These are phyloP conservation scores for Moniliophthora roreri DNA, from an alignment of 1,284 basidiomycete genomes.

Conservation along the genomic window DNA sequence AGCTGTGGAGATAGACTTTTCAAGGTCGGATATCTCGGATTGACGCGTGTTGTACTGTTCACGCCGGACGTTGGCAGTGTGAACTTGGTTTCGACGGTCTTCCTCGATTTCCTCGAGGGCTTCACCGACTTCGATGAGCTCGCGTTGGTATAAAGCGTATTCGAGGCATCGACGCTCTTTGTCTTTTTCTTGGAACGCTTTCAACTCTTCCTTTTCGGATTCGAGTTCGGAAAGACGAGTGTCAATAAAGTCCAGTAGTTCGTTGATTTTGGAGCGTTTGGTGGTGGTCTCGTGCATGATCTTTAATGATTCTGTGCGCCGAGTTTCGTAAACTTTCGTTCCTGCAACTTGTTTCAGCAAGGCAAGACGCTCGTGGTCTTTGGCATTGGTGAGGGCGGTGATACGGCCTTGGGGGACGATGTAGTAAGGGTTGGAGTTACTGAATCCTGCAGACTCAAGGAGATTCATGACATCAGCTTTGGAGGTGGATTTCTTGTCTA, in stretches of 20 bases:
- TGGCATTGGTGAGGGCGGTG: constrained; percentile 95
- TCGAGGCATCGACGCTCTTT: constrained; percentile 94
- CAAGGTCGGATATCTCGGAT: constrained; percentile 78
- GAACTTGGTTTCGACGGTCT: constrained; percentile 80
- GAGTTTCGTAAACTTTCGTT: constrained; percentile 97
- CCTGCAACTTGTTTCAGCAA: constrained; percentile 98
- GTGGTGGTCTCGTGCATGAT: constrained; percentile 97
- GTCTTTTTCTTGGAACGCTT: constrained; percentile 95
- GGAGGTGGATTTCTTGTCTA: constrained; percentile 93
- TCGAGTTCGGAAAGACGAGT: constrained; percentile 89
- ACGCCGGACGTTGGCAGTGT: constrained; percentile 78
- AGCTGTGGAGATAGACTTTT: constrained; percentile 70
- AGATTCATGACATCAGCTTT: constrained; percentile 98
- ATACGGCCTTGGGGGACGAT: constrained; percentile 99
- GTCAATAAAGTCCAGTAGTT: constrained; percentile 90
- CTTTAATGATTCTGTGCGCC: constrained; percentile 87
- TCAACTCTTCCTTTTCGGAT: constrained; percentile 96
- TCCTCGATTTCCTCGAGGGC: constrained; percentile 84
- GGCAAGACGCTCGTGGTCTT: constrained; percentile 91
- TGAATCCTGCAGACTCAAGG: constrained; percentile 95
- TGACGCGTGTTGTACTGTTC: constrained; percentile 84
- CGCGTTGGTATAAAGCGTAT: constrained; percentile 91
- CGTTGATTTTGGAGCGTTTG: constrained; percentile 90
- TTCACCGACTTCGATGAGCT: constrained; percentile 86
- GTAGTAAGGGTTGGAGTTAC: constrained; percentile 97